Evolutionary conservation across 306 rosid genomes (phyloP).

Genomic region (Acacia melanoxylon): DNA sequence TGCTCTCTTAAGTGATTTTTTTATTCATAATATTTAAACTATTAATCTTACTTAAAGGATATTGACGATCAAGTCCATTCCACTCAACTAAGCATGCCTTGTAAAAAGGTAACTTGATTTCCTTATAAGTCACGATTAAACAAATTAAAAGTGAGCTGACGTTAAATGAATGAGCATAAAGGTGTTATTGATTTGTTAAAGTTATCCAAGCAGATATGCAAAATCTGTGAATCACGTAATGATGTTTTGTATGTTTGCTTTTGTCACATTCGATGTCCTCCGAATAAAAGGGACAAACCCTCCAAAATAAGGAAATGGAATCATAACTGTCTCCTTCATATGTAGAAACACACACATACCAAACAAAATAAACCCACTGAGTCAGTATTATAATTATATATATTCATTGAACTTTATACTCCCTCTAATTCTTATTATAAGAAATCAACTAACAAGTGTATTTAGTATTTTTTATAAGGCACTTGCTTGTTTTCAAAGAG

Average conservation of each 20-base stretch:
- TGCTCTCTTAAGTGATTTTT: not conserved
- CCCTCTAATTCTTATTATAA: no score
- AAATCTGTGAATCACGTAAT: conserved; percentile 26
- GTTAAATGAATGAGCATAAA: not conserved
- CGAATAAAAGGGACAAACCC: conserved; percentile 35
- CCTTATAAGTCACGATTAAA: not conserved
- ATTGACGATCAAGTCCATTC: not conserved
- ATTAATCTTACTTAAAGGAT: no score
- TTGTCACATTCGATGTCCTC: conserved; percentile 31
- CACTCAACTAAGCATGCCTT: not conserved
- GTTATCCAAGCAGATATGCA: conserved; percentile 26
- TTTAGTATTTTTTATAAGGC: no score
- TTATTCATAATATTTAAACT: not conserved
- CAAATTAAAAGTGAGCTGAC: not conserved
- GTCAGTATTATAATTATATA: conserved; percentile 3
- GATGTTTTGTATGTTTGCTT: conserved; percentile 26
- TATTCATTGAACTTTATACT: not conserved
- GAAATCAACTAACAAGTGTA: no score
- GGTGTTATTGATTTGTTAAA: conserved; percentile 22
- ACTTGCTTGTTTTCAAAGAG: no score
- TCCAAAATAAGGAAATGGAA: not conserved
- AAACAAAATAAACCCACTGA: conserved; percentile 8
- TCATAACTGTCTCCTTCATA: conserved; percentile 33
- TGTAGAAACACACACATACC: not conserved
- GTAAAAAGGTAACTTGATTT: not conserved